These are phyloP conservation scores for Eimeria sp. DNA, from an alignment of 169 alveolate genomes.

Conservation along the genomic window DNA sequence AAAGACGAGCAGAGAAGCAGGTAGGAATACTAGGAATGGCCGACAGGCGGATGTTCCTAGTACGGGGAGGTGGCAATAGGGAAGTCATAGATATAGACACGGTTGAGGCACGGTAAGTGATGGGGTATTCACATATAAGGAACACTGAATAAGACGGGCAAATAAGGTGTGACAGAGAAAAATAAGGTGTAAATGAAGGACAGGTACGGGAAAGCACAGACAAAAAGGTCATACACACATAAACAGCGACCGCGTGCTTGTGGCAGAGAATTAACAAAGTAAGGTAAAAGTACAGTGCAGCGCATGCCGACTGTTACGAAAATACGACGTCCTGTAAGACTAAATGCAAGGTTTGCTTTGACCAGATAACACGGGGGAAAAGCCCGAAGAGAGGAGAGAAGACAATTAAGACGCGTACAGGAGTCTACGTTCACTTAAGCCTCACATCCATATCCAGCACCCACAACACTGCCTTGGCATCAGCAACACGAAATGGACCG, in stretches of 20 bases:
- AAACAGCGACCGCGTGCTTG: background rate
- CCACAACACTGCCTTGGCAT: background rate
- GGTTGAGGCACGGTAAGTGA: background rate
- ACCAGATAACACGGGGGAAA: background rate
- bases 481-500: background rate
- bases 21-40: background rate
- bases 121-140: background rate
- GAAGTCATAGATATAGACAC: background rate
- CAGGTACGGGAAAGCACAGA: background rate
- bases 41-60: background rate
- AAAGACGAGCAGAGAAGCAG: background rate
- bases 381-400: background rate
- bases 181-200: background rate
- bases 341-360: background rate
- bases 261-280: background rate
- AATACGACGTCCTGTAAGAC: background rate
- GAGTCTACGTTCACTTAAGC: background rate
- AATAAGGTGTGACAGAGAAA: background rate
- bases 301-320: background rate
- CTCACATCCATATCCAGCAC: background rate
- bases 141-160: background rate
- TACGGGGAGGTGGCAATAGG: background rate
- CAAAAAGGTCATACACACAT: background rate
- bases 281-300: background rate
- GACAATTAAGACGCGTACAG: background rate